Evolutionary conservation across 2,329 filamentous ascomycete genomes (phyloP), one percentile per base, ranked within the genome.

Genomic region (Phialophora macrospora): DNA sequence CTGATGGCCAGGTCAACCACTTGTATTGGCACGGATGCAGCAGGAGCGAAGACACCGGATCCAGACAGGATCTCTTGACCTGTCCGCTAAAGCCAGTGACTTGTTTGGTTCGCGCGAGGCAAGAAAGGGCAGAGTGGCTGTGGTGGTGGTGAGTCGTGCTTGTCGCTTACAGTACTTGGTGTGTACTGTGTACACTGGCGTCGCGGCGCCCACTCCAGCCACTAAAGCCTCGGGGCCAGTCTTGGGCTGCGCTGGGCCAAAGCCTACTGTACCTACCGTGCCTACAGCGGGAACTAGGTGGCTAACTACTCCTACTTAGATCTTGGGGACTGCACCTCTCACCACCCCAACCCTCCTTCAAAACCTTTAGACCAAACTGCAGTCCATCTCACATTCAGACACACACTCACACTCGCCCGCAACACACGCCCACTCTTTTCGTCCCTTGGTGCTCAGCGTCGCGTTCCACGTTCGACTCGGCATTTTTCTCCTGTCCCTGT

Each of bases 381-480:
- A 51, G 48, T 49, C 56, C 26, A 30, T 20, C 22, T 34, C 41
- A 32, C 44, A n/a, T 48, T 34, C 41, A 48, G n/a, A 48, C 56
- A 49, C 38, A n/a, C 38, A 28, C 28, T 30, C 26, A 17, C 22
- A 28, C 26, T 24, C 30, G 24, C 24, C n/a, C n/a, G n/a, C n/a
- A 32, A 38, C 14, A 59, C 56, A 38, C 38, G 2, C 17, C 38
- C 17, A n/a, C 44, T 44, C 56, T 59, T 41, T 22, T 46, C 44
- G 44, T 44, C 20, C 38, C 48, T 41, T 30, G 56, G 12, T 49
- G 38, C 28, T 20, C 32, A 51, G 28, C 28, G 20, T 60, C 58
- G 58, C 58, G 48, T 60, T 60, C 22, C 48, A 26, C 20, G 12
- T 51, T 51, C 11, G 48, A 22, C 20, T 51, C 20, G 20, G 48